phyloP scores from a whole-genome alignment of 768 basidiomycete genomes.

The Collybiopsis confluens region DNA sequence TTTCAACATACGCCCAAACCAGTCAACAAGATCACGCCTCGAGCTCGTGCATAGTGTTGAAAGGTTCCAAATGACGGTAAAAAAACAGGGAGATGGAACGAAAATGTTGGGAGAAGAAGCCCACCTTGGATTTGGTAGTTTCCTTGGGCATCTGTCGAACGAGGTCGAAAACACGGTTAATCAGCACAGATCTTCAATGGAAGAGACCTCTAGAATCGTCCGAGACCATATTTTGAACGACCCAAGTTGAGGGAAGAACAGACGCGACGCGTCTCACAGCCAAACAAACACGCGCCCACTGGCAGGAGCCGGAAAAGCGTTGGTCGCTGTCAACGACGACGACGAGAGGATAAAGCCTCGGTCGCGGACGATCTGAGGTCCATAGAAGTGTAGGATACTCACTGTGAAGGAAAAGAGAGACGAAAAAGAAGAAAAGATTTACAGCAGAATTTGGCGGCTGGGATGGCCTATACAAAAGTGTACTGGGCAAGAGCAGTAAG shows the following conservation, averaged over 20 bases:
- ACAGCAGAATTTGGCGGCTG: conserved; percentile 6
- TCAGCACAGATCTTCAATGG: conserved; percentile 21
- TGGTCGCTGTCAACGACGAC: conserved; percentile 18
- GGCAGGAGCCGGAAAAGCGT: conserved; percentile 3
- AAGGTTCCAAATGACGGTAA: not conserved
- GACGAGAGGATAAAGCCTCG: conserved; percentile 16
- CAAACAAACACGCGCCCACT: conserved; percentile 27
- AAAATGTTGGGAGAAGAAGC: conserved; percentile 19
- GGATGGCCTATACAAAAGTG: conserved; percentile 6
- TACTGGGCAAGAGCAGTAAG: conserved; percentile 5
- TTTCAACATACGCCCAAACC: conserved; percentile 3
- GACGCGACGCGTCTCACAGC: conserved; percentile 32
- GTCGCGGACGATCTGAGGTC: conserved; percentile 9
- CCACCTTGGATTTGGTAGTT: conserved; percentile 49
- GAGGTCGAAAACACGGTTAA: conserved; percentile 23
- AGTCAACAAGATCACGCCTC: conserved; percentile 8
- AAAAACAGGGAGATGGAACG: conserved; percentile 15
- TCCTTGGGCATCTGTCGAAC: conserved; percentile 58
- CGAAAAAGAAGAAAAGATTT: conserved; percentile 2
- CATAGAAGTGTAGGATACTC: conserved; percentile 11
- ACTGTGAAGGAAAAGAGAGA: conserved; percentile 9
- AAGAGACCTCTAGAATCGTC: conserved; percentile 19
- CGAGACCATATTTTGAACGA: conserved; percentile 7
- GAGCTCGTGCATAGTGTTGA: not conserved
- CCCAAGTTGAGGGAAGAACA: conserved; percentile 20